phyloP scores from a whole-genome alignment of 306 rosid species.

The Lablab purpureus region DNA sequence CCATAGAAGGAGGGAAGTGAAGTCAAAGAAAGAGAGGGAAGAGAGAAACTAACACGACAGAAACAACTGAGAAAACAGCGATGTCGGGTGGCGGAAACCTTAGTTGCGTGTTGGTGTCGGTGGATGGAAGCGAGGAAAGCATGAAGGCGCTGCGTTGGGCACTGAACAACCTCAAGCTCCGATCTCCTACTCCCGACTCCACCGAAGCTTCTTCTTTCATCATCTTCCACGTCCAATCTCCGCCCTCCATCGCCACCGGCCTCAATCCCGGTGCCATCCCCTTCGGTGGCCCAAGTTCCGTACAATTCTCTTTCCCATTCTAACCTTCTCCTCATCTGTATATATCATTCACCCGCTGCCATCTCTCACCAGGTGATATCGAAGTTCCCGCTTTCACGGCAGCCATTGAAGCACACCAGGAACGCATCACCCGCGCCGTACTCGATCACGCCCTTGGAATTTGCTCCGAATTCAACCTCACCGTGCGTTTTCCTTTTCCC shows the following conservation, averaged over 20 bases:
- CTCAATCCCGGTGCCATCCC: slow-evolving; percentile 81
- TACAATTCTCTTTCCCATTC: not conserved
- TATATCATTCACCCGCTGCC: not conserved
- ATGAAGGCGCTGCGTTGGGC: slow-evolving; percentile 87
- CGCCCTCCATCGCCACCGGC: slow-evolving; percentile 79
- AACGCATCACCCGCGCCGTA: slow-evolving; percentile 77
- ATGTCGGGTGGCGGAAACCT: slow-evolving; percentile 64
- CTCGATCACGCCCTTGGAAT: slow-evolving; percentile 70
- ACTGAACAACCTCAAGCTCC: slow-evolving; percentile 78
- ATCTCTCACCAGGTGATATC: slow-evolving; percentile 53
- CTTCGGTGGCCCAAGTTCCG: slow-evolving; percentile 89
- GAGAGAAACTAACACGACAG: not conserved
- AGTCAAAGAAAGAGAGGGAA: slow-evolving; percentile 9
- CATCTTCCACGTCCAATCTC: slow-evolving; percentile 81
- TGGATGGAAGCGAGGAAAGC: slow-evolving; percentile 89
- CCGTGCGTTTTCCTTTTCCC: slow-evolving; percentile 44
- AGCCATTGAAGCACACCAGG: slow-evolving; percentile 93
- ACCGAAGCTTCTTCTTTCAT: slow-evolving; percentile 44
- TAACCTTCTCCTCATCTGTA: not conserved
- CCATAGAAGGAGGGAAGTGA: not conserved
- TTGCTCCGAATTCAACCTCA: slow-evolving; percentile 62
- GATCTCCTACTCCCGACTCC: slow-evolving; percentile 58
- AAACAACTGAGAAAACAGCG: not conserved
- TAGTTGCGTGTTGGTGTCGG: slow-evolving; percentile 70
- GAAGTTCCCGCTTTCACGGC: slow-evolving; percentile 94